These are phyloP conservation scores for Euphorbia corollata DNA, from an alignment of 441 rosid genomes.

Conservation along the genomic window DNA sequence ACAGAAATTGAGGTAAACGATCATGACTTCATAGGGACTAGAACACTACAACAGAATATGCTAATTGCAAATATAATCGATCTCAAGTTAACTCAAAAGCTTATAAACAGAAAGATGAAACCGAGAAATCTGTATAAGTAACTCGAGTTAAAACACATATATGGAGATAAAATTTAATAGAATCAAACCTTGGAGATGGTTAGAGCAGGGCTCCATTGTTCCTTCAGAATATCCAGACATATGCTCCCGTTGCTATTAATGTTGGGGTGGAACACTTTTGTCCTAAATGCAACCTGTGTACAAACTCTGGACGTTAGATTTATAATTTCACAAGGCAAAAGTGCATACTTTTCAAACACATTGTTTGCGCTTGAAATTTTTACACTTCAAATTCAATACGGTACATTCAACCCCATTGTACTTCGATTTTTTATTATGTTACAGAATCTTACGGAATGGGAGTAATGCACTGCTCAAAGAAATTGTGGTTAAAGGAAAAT, in stretches of 20 bases:
- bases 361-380: neutral
- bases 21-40: neutral
- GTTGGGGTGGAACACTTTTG: constrained; percentile 76
- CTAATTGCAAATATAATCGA: neutral
- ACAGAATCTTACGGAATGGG: neutral
- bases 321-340: neutral
- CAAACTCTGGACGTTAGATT: neutral
- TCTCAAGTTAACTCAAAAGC: neutral
- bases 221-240: constrained; percentile 83
- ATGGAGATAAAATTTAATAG: neutral
- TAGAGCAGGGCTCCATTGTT: constrained; percentile 82
- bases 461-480: neutral
- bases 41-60: neutral
- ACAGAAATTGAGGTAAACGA: neutral
- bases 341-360: neutral
- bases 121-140: too few species aligned
- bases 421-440: neutral
- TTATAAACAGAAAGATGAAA: neutral
- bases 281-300: constrained; percentile 63
- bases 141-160: neutral
- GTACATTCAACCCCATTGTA: neutral
- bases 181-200: constrained; percentile 60
- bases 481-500: neutral
- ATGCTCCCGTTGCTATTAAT: constrained; percentile 82
- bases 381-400: neutral